Evolutionary conservation across 345 rosid species (phyloP), one percentile per base, ranked within the genome.

Genomic region (Microthlaspi erraticum): DNA sequence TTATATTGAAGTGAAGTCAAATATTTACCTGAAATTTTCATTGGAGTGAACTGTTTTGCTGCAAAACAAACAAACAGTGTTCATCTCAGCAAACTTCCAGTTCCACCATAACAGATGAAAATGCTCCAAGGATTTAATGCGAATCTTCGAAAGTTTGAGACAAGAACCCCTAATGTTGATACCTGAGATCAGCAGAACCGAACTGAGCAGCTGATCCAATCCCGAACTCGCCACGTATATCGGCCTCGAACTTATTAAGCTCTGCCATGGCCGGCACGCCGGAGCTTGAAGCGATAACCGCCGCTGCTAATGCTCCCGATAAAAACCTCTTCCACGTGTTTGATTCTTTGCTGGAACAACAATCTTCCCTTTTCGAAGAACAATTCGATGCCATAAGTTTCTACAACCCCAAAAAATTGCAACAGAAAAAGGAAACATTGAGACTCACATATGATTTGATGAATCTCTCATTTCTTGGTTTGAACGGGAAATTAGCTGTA

Each of bases 161-260:
- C 39, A 71, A 51, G 60, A 77, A 77, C 52, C 10, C 7, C 2
- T 39, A 19, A 7, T 18, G 29, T 26, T 26, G 39, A 39, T 57
- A 87, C 96, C 79, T 90, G 72, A 90, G 87, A 81, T 88, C 93
- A 36, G 98, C 97, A 52, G 88, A 83, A 69, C 98, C 97, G 10
- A 80, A 93, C 76, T 93, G 97, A 5, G 96, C 97, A 8, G 97
- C 98, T 1, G 96, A 93, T 7, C 97, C 97, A 1, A 88, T 90
- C 17, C 97, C 98, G 29, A 93, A 90, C 64, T 93, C 98, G 3
- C 98, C 97, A 3, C 93, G 87, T 23, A 64, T 84, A 23, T 86
- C 97, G 0, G 98, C 98, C 77, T 93, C 98, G 10, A 32, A 91
- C 80, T 81, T 87, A 70, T 93, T 91, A 23, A 91, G 97, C 42